Evolutionary conservation across 179 eudicot genomes (phyloP).

Genomic region (Drosera spatulata): DNA sequence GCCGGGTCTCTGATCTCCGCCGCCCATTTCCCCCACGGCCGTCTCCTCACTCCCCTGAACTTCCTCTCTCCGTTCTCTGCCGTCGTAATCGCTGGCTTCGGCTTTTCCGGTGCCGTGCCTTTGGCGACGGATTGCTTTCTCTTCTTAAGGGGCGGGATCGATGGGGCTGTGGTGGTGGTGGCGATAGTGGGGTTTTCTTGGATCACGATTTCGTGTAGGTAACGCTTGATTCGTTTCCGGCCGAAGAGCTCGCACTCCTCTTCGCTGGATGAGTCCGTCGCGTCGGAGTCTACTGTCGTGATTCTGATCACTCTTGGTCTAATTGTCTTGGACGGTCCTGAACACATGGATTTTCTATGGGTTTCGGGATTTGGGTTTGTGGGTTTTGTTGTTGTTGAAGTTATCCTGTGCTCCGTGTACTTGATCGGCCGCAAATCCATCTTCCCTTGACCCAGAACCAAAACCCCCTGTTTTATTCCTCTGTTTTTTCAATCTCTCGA

Average conservation of each 20-base stretch:
- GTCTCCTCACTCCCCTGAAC: constrained; percentile 72
- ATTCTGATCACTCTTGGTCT: constrained; percentile 39
- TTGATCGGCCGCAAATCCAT: constrained; percentile 38
- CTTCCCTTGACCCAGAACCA: constrained; percentile 2
- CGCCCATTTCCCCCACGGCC: constrained; percentile 99
- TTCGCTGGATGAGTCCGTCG: constrained; percentile 75
- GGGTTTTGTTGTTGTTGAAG: constrained; percentile 16
- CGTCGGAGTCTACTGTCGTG: constrained; percentile 56
- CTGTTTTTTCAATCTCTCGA: not conserved
- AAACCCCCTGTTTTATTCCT: not conserved
- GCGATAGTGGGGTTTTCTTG: constrained; percentile 1
- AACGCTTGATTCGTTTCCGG: constrained; percentile 48
- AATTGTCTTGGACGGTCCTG: too few species aligned
- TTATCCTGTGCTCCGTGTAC: constrained; percentile 46
- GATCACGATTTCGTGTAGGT: constrained; percentile 41
- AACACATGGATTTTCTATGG: too few species aligned
- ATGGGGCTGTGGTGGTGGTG: too few species aligned
- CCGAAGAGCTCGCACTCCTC: constrained; percentile 41
- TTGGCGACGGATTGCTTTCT: too few species aligned
- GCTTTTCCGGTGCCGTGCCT: too few species aligned
- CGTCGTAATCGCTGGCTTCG: too few species aligned
- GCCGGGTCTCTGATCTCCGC: constrained; percentile 92
- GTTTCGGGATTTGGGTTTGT: too few species aligned
- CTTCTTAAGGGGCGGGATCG: too few species aligned
- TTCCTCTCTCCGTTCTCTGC: constrained; percentile 15